Evolutionary conservation across 2,329 filamentous ascomycete genomes (phyloP).

Genomic region (Colletotrichum musae): DNA sequence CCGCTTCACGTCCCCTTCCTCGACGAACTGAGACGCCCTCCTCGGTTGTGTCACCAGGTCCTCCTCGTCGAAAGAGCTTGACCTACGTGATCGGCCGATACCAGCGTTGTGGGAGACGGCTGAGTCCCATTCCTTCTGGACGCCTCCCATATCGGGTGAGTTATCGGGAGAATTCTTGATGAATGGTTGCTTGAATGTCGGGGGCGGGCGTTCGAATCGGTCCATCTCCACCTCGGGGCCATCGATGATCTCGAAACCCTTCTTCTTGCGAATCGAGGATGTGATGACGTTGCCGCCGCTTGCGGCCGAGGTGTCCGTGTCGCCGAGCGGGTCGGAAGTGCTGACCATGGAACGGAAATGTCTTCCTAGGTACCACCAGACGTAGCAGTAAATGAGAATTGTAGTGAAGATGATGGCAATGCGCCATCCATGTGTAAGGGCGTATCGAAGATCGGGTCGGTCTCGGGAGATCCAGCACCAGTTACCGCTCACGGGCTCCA

Average conservation of each 20-base stretch:
- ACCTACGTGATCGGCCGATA: not conserved
- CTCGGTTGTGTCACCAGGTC: not conserved
- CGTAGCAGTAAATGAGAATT: slow-evolving; percentile 58
- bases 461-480: slow-evolving; percentile 63
- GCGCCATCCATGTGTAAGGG: slow-evolving; percentile 61
- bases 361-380: slow-evolving; percentile 53
- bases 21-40: not conserved
- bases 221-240: slow-evolving; percentile 25
- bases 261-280: slow-evolving; percentile 30
- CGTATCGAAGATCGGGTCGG: slow-evolving; percentile 58
- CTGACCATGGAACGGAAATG: slow-evolving; percentile 43
- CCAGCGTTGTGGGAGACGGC: not conserved
- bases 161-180: not conserved
- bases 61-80: not conserved
- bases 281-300: slow-evolving; percentile 17
- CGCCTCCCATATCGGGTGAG: not conserved
- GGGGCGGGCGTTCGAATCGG: slow-evolving; percentile 31
- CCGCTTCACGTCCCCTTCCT: slow-evolving; percentile 20
- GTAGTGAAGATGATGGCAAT: slow-evolving; percentile 58
- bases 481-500: slow-evolving; percentile 56
- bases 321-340: slow-evolving; percentile 29
- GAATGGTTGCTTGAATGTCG: not conserved
- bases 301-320: slow-evolving; percentile 10
- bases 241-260: slow-evolving; percentile 24
- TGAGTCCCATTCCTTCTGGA: not conserved